phyloP scores from a whole-genome alignment of 2,329 filamentous ascomycete genomes.

The Neoscytalidium dimidiatum region DNA sequence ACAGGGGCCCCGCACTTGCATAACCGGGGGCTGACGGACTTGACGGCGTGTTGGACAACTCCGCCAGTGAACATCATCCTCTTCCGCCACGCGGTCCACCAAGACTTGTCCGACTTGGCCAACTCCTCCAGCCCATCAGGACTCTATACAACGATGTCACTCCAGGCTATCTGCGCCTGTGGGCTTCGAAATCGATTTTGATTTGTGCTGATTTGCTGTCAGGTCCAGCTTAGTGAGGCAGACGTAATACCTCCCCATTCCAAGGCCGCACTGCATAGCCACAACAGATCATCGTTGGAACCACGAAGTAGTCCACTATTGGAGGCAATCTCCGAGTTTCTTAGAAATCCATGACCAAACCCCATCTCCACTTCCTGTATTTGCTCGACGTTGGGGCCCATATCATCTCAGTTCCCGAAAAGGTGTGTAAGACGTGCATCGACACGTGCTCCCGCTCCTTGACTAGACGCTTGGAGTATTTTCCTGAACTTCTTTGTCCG shows the following conservation, averaged over 20 bases:
- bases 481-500: neutral
- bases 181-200: neutral
- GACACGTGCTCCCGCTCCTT: neutral
- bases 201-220: neutral
- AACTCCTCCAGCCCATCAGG: slow-evolving; percentile 1
- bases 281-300: neutral
- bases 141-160: slow-evolving; percentile 1
- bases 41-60: neutral
- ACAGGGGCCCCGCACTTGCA: slow-evolving; percentile 7
- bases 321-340: neutral
- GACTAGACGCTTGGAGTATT: neutral
- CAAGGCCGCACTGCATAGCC: neutral
- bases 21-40: slow-evolving; percentile 1
- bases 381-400: neutral
- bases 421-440: neutral
- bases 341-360: too few relatives aligned
- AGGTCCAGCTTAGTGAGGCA: slow-evolving; percentile 13
- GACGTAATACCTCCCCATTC: neutral
- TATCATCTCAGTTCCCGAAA: neutral
- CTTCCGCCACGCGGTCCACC: neutral
- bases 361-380: too few relatives aligned
- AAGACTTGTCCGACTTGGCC: slow-evolving; percentile 1
- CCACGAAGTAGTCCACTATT: neutral
- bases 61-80: neutral
- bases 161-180: neutral